A percentile compares a stretch with the other conserved stretches of the same genome.
Conservation (phyloP, 2,329 filamentous ascomycete genomes). For the Penicillium concentricum region DNA sequence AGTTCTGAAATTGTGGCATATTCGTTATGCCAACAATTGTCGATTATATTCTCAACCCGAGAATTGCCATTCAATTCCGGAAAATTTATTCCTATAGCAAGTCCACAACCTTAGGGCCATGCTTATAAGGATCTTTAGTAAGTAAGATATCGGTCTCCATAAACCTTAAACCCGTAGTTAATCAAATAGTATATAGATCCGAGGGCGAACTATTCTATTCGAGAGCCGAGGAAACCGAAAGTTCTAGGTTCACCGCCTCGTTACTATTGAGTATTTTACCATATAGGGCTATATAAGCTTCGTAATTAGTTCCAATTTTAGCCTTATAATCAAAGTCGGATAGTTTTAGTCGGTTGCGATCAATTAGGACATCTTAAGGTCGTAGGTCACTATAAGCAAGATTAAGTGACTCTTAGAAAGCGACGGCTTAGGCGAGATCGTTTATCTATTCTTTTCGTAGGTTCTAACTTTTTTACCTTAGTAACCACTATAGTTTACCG, state of each 20-base stretch:
- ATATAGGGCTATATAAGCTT: constrained; percentile 27
- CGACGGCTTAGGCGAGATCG: constrained; percentile 30
- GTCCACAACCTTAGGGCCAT: constrained; percentile 20
- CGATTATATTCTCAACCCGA: constrained; percentile 26
- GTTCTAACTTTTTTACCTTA: constrained; percentile 28
- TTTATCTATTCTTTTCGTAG: constrained; percentile 35
- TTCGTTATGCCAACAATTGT: constrained; percentile 24
- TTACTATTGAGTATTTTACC: constrained; percentile 26
- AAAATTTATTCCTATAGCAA: constrained; percentile 28
- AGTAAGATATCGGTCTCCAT: constrained; percentile 26
- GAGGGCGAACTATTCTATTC: constrained; percentile 35
- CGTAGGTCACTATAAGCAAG: constrained; percentile 34
- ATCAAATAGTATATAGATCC: constrained; percentile 34
- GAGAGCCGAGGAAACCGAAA: constrained; percentile 25
- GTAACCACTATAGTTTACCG: constrained; percentile 22
- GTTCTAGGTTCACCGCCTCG: constrained; percentile 18
- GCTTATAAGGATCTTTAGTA: constrained; percentile 23
- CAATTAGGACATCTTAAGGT: constrained; percentile 33
- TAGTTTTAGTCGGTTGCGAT: constrained; percentile 29
- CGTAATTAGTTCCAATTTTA: constrained; percentile 24
- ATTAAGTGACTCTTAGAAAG: constrained; percentile 34
- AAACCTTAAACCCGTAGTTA: constrained; percentile 34
- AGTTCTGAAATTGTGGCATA: constrained; percentile 21
- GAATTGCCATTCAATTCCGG: constrained; percentile 25
- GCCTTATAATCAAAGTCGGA: constrained; percentile 32